These are phyloP conservation scores for Coniochaeta sp. DNA, from an alignment of 2,329 filamentous ascomycete genomes.

Conservation along the genomic window DNA sequence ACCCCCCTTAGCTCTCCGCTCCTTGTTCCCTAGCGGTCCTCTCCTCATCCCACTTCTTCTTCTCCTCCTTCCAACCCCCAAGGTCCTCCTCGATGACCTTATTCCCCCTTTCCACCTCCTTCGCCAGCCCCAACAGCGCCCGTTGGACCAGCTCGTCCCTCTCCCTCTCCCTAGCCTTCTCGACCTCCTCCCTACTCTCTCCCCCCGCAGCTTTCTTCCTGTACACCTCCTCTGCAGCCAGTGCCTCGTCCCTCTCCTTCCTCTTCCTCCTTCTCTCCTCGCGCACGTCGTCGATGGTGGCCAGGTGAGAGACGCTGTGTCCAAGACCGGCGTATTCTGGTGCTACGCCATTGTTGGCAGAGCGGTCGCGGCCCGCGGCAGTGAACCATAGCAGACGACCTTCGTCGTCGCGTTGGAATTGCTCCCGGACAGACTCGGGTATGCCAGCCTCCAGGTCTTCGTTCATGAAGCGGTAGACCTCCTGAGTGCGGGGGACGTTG, in stretches of 20 bases:
- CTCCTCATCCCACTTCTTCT: constrained; percentile 8
- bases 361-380: constrained; percentile 60
- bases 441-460: constrained; percentile 61
- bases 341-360: constrained; percentile 35
- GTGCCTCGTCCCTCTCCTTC: constrained; percentile 40
- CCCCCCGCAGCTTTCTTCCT: constrained; percentile 21
- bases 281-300: constrained; percentile 41
- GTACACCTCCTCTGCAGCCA: constrained; percentile 23
- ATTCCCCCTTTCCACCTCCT: constrained; percentile 8
- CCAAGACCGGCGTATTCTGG: constrained; percentile 41
- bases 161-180: constrained; percentile 4
- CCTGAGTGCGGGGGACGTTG: constrained; percentile 66
- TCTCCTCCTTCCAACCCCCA: constrained; percentile 7
- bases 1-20: too few relatives aligned
- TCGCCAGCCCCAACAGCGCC: constrained; percentile 2
- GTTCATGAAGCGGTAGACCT: constrained; percentile 73
- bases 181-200: constrained; percentile 9
- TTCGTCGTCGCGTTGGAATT: constrained; percentile 68
- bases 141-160: constrained; percentile 9
- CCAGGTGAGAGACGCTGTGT: constrained; percentile 50
- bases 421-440: constrained; percentile 60
- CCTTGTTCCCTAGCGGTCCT: constrained; percentile 1
- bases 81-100: constrained; percentile 8
- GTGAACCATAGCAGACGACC: constrained; percentile 81
- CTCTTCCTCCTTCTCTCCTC: constrained; percentile 46